Base-by-base conservation (phyloP, 768 basidiomycete genomes). In the Boletus reticulatus region DNA sequence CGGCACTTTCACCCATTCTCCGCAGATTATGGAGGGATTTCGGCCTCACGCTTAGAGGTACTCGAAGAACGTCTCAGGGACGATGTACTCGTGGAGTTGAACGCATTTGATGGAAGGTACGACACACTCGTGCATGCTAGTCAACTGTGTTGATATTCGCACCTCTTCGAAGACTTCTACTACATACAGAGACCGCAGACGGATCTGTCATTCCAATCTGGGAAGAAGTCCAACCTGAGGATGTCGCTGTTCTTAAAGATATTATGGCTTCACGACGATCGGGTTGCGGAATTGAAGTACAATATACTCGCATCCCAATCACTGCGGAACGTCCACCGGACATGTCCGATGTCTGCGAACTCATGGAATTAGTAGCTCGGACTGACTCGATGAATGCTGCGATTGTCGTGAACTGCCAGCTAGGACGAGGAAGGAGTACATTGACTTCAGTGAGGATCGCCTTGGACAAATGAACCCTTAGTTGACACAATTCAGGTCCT, bases 381-480 rank as follows among this genome's bases (percentile, higher is more conserved):
- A 84, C 84, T 6, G 77, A 84, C 50, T 81, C 87, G 8, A 78
- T 81, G 20, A 80, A 82, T 38, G 88, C 89, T 0, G 89, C 89
- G 1, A 89, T 98, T 54, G 87, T 99, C 17, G 82, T 99, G 36
- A 99, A 98, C 66, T 97, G 95, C 64, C 97, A 99, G 66, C 82
- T 99, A 14, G 96, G 94, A 5, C 80, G 93, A 31, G 95, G 96
- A 11, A 80, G 97, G 63, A 95, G 93, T 57, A 96, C 95, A 0
- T 73, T 94, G 47, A 87, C 93, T n/a, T 90, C 94, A 17, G 91
- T 90, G 52, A 59, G 85, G 67, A 10, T 38, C 24, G 0, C 43
- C 29, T 37, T 43, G 43, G 22, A 42, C 44, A 31, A 6, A 20
- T 32, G 41, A 53, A 49, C 19, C 17, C 36, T 7, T 4, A 1